Percentiles rank a stretch among this genome's conserved stretches.
Evolutionary conservation across 148 eudicot species (phyloP).

Genomic region (Spergularia bocconei): DNA sequence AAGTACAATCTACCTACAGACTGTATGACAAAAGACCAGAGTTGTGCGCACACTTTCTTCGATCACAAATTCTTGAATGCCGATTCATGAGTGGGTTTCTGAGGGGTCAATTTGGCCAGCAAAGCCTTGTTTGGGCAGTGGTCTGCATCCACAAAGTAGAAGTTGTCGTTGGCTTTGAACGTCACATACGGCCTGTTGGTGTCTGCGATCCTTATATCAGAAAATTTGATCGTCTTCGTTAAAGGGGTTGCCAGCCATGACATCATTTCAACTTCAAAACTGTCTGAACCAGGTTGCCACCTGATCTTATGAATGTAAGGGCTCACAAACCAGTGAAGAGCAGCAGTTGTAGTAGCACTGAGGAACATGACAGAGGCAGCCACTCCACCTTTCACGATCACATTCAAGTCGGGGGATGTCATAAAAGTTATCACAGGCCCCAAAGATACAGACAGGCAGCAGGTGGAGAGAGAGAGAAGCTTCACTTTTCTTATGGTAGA

Average conservation of each 20-base stretch:
- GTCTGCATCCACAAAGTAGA: slow-evolving; percentile 75
- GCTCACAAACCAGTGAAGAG: slow-evolving; percentile 97
- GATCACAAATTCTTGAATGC: slow-evolving; percentile 79
- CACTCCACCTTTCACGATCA: slow-evolving; percentile 90
- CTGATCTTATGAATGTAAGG: slow-evolving; percentile 89
- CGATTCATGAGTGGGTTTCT: slow-evolving; percentile 46
- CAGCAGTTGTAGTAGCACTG: slow-evolving; percentile 87
- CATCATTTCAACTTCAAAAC: slow-evolving; percentile 90
- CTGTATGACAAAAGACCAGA: background rate
- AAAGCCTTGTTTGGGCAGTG: slow-evolving; percentile 89
- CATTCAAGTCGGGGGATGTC: slow-evolving; percentile 79
- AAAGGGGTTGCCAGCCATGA: slow-evolving; percentile 71
- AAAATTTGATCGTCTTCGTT: slow-evolving; percentile 64
- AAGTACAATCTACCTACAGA: slow-evolving; percentile 6
- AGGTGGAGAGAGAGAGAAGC: slow-evolving; percentile 91
- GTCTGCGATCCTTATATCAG: slow-evolving; percentile 68
- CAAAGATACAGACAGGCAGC: slow-evolving; percentile 88
- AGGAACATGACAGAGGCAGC: slow-evolving; percentile 83
- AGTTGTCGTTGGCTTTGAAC: slow-evolving; percentile 68
- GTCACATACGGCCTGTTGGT: slow-evolving; percentile 88
- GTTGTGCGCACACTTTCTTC: background rate
- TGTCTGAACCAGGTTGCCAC: slow-evolving; percentile 94
- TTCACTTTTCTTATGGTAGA: slow-evolving; percentile 85
- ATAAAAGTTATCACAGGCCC: slow-evolving; percentile 97
- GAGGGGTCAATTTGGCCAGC: slow-evolving; percentile 80